phyloP scores from a whole-genome alignment of 108 stramenopile genomes.

The Bacterosira constricta region DNA sequence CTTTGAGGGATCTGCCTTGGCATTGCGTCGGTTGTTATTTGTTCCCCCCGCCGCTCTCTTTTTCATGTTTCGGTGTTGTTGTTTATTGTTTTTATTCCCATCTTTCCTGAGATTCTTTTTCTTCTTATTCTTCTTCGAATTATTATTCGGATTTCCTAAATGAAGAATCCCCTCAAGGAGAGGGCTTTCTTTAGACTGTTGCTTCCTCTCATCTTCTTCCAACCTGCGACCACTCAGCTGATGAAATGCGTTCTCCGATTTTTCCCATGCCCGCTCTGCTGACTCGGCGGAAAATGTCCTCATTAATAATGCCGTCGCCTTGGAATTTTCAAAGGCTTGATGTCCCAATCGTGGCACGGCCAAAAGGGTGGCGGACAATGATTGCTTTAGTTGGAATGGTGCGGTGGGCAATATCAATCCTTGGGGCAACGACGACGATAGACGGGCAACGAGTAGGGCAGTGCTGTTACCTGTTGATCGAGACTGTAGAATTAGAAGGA shows the following conservation, averaged over 20 bases:
- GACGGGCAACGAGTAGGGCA: too few relatives aligned
- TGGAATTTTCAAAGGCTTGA: neutral
- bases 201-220: neutral
- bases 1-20: too few relatives aligned
- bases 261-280: slow-evolving; percentile 31
- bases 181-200: neutral
- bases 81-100: neutral
- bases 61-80: neutral
- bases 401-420: too few relatives aligned
- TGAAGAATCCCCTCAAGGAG: too few relatives aligned
- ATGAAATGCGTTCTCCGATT: slow-evolving; percentile 12
- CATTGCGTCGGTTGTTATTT: too few relatives aligned
- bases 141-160: neutral
- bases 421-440: too few relatives aligned
- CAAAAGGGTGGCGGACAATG: neutral
- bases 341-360: neutral
- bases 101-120: neutral
- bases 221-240: neutral
- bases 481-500: neutral
- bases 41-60: too few relatives aligned
- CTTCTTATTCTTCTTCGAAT: neutral
- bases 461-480: neutral
- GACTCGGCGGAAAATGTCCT: slow-evolving; percentile 10
- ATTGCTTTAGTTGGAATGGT: neutral
- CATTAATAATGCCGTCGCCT: neutral